Evolutionary conservation across 371 early-diverging fungal genomes (phyloP).

Genomic region (Circinella minor): DNA sequence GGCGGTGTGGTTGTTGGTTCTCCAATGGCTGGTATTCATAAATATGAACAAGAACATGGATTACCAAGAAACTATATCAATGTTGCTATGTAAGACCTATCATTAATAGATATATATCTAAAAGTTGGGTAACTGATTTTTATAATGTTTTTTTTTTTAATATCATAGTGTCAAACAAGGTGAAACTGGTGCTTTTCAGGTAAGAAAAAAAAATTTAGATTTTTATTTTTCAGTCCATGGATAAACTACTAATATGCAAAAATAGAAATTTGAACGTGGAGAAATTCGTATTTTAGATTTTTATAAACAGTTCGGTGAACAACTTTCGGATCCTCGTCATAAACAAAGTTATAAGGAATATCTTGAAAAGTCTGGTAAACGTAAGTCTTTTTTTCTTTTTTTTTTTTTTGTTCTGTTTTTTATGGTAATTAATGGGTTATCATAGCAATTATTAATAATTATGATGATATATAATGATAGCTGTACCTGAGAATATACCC

Average conservation of each 20-base stretch:
- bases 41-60: conserved; percentile 65
- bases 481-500: conserved; percentile 40
- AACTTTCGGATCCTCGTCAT: conserved; percentile 63
- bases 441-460: background rate
- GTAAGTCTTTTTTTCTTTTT: conserved; percentile 18
- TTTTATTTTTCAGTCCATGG: background rate
- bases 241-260: conserved; percentile 11
- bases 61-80: conserved; percentile 85
- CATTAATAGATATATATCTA: background rate
- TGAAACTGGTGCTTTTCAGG: conserved; percentile 71
- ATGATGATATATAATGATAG: conserved; percentile 12
- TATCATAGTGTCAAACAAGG: conserved; percentile 52
- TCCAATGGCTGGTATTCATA: conserved; percentile 79
- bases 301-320: conserved; percentile 64
- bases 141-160: too few species aligned
- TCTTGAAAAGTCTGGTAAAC: conserved; percentile 48
- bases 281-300: conserved; percentile 70
- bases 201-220: conserved; percentile 13
- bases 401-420: background rate
- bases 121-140: too few species aligned
- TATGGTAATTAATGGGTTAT: too few species aligned
- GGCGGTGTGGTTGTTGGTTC: conserved; percentile 86
- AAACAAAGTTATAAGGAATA: conserved; percentile 60
- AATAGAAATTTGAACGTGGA: conserved; percentile 74
- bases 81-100: conserved; percentile 69